Evolutionary conservation across 805 yeast genomes (phyloP).

Genomic region (Ascoidea tarda): DNA sequence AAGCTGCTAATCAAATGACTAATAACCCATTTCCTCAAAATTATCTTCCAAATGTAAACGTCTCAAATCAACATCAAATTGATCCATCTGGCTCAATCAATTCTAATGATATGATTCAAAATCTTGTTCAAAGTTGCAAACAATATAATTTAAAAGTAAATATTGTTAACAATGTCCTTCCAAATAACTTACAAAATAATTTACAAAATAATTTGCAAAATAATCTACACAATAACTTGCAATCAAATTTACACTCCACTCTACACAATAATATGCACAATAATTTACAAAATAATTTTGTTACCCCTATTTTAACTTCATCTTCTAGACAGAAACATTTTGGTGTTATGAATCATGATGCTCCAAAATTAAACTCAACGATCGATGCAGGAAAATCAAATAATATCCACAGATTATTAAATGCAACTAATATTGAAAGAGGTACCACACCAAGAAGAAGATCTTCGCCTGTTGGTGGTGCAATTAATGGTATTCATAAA

Average conservation of each 20-base stretch:
- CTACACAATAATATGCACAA: too few species aligned
- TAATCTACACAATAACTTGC: too few species aligned
- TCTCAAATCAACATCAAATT: not conserved
- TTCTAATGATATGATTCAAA: constrained; percentile 38
- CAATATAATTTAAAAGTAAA: not conserved
- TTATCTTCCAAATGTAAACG: not conserved
- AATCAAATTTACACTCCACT: not conserved
- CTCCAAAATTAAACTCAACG: not conserved
- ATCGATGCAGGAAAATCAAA: not conserved
- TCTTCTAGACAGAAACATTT: too few species aligned
- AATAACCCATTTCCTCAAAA: not conserved
- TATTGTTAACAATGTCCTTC: not conserved
- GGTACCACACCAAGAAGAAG: not conserved
- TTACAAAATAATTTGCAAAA: not conserved
- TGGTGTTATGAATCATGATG: too few species aligned
- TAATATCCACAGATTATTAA: too few species aligned
- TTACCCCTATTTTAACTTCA: too few species aligned
- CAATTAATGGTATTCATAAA: not conserved
- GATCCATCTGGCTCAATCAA: constrained; percentile 35
- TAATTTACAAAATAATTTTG: too few species aligned
- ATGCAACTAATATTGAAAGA: not conserved
- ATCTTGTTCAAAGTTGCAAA: constrained; percentile 41
- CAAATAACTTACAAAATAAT: not conserved
- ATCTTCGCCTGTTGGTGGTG: not conserved
- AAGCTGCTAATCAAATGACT: not conserved